Evolutionary conservation across 2,329 filamentous ascomycete species (phyloP).

Genomic region (Fusarium dimerum): DNA sequence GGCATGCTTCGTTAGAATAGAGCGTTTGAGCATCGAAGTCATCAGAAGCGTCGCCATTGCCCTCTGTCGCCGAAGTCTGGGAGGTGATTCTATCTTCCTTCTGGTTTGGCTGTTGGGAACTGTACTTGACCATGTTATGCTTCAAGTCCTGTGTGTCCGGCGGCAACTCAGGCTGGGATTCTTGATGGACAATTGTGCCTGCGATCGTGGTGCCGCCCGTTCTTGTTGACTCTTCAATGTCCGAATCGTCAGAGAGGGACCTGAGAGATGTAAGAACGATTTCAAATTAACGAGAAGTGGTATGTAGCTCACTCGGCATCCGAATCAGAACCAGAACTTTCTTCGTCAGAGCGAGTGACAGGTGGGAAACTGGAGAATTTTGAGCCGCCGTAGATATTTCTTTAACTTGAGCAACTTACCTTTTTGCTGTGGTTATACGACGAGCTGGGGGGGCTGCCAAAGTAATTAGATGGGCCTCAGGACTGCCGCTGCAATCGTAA

Average conservation of each 20-base stretch:
- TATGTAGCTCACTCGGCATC: background rate
- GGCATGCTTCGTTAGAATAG: constrained; percentile 57
- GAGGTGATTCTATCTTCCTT: background rate
- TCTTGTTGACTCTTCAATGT: background rate
- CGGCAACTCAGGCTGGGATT: background rate
- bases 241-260: background rate
- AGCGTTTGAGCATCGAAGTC: constrained; percentile 51
- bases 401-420: background rate
- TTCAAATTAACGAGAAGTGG: background rate
- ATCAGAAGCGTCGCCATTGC: background rate
- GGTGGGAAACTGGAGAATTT: background rate
- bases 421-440: background rate
- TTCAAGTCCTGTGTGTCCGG: background rate
- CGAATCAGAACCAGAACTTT: background rate
- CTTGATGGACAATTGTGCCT: background rate
- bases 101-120: background rate
- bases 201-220: background rate
- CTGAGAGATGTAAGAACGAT: background rate
- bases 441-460: background rate
- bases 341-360: background rate
- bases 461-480: background rate
- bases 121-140: background rate
- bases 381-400: background rate
- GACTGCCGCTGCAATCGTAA: background rate
- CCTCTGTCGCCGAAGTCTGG: background rate